Conservation (phyloP, 2,329 filamentous ascomycete species). For the Trichoderma aggressivum region DNA sequence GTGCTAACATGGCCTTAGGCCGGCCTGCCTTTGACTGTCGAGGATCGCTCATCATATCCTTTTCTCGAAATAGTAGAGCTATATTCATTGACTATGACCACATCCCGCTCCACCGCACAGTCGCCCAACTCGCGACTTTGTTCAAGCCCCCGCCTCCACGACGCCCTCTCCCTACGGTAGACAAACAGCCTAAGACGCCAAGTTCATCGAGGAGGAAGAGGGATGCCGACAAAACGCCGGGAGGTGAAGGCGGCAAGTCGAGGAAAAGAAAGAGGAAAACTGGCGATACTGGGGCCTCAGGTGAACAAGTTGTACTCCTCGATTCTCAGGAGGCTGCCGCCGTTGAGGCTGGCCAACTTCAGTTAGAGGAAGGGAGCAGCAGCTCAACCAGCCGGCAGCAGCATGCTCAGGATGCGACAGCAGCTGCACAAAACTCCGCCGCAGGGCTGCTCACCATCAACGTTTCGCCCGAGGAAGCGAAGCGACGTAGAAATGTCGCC, state of each 20-base stretch:
- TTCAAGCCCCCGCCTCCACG: slow-evolving; percentile 45
- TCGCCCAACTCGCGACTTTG: slow-evolving; percentile 46
- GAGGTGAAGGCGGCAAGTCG: slow-evolving; percentile 28
- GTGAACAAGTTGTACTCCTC: neutral
- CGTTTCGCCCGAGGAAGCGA: slow-evolving; percentile 44
- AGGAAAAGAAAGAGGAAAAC: slow-evolving; percentile 31
- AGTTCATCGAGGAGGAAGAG: slow-evolving; percentile 30
- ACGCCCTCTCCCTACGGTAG: slow-evolving; percentile 25
- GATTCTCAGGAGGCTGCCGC: neutral
- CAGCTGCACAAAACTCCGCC: slow-evolving; percentile 18
- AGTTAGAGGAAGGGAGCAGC: slow-evolving; percentile 9
- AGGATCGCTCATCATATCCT: slow-evolving; percentile 48
- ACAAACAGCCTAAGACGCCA: slow-evolving; percentile 29
- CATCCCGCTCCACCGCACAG: slow-evolving; percentile 54
- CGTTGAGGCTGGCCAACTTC: neutral
- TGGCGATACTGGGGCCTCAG: neutral
- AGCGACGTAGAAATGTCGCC: slow-evolving; percentile 48
- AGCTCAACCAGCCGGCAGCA: neutral
- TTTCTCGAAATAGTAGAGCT: slow-evolving; percentile 44
- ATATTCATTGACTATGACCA: slow-evolving; percentile 56
- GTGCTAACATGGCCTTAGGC: slow-evolving; percentile 32
- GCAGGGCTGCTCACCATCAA: slow-evolving; percentile 28
- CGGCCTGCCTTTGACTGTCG: slow-evolving; percentile 60
- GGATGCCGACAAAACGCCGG: slow-evolving; percentile 24
- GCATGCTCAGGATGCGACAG: slow-evolving; percentile 4